Conservation (phyloP, 2,329 filamentous ascomycete genomes). For the Thermomyces lanuginosus region DNA sequence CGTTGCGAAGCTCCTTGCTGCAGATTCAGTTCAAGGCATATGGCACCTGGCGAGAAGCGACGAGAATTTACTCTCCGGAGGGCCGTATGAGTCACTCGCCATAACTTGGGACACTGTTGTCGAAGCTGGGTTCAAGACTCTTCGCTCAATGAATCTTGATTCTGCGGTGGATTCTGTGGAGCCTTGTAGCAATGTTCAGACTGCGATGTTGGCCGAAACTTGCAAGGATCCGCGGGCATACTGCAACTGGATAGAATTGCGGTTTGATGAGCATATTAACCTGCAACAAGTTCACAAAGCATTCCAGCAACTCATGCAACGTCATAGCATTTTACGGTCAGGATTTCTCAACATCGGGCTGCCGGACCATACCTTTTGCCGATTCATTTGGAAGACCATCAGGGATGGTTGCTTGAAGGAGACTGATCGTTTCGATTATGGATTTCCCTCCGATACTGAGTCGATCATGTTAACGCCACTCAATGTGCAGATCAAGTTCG, state of each 20-base stretch:
- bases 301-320: constrained; percentile 33
- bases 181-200: constrained; percentile 57
- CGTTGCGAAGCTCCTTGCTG: constrained; percentile 46
- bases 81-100: too few relatives aligned
- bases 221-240: constrained; percentile 44
- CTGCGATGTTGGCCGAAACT: constrained; percentile 67
- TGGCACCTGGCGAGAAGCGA: constrained; percentile 15
- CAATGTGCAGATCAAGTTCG: constrained; percentile 37
- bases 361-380: constrained; percentile 36
- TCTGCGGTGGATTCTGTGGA: constrained; percentile 25
- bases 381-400: constrained; percentile 47
- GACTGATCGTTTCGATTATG: constrained; percentile 24
- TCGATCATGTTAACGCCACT: constrained; percentile 43
- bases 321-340: constrained; percentile 54
- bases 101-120: constrained; percentile 10
- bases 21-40: constrained; percentile 31
- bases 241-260: constrained; percentile 59
- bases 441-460: constrained; percentile 17
- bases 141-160: constrained; percentile 21
- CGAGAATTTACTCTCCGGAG: too few relatives aligned
- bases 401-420: constrained; percentile 30
- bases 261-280: constrained; percentile 29
- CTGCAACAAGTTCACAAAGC: constrained; percentile 31
- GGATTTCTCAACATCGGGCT: constrained; percentile 46
- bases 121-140: constrained; percentile 20